These are phyloP conservation scores for Cutaneotrichosporon cutaneum DNA, from an alignment of 1,284 basidiomycete genomes.

Conservation along the genomic window DNA sequence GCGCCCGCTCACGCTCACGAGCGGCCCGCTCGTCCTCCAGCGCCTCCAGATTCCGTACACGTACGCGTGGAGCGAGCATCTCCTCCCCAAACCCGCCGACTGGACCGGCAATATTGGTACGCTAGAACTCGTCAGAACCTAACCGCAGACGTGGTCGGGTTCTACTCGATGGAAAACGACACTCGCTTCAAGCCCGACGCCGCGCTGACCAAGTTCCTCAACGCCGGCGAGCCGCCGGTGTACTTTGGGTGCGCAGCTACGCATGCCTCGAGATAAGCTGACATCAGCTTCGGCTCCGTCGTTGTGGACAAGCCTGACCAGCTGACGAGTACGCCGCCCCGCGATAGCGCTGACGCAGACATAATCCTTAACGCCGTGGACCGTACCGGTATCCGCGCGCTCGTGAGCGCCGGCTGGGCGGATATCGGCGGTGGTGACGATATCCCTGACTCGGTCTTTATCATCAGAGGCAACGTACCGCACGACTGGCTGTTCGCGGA, in stretches of 20 bases:
- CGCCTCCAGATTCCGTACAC: slow-evolving; percentile 66
- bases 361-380: slow-evolving; percentile 62
- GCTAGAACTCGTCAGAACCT: too few relatives aligned
- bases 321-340: slow-evolving; percentile 49
- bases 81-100: slow-evolving; percentile 65
- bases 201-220: slow-evolving; percentile 58
- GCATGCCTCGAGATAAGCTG: not conserved
- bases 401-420: slow-evolving; percentile 67
- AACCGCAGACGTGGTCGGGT: slow-evolving; percentile 63
- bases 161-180: slow-evolving; percentile 57
- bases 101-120: slow-evolving; percentile 64
- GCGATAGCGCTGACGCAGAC: slow-evolving; percentile 41
- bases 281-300: slow-evolving; percentile 62
- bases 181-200: slow-evolving; percentile 46
- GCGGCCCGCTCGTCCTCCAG: slow-evolving; percentile 61
- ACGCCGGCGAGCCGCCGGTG: slow-evolving; percentile 59
- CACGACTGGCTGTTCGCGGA: slow-evolving; percentile 70
- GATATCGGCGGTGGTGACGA: slow-evolving; percentile 54
- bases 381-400: slow-evolving; percentile 59
- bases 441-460: slow-evolving; percentile 60
- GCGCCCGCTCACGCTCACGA: slow-evolving; percentile 55
- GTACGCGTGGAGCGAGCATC: slow-evolving; percentile 65
- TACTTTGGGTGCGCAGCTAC: slow-evolving; percentile 60
- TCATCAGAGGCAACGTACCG: slow-evolving; percentile 60
- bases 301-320: slow-evolving; percentile 61